These are phyloP conservation scores for Microcyclospora pomicola DNA, from an alignment of 2,329 filamentous ascomycete species.

Conservation along the genomic window DNA sequence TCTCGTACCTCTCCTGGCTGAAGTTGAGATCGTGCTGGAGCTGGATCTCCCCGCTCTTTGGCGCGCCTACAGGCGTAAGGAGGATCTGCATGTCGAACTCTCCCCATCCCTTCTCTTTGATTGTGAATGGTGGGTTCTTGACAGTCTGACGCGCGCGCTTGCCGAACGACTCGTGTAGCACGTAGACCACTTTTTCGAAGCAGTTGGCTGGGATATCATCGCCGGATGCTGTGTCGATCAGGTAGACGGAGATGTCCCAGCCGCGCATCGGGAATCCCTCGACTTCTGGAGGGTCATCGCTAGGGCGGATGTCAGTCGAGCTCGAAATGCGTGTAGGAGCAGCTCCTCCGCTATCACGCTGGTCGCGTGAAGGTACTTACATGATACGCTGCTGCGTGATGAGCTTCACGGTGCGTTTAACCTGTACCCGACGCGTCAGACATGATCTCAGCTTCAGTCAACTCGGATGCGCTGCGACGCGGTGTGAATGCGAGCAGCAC, in stretches of 20 bases:
- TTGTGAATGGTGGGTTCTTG: conserved; percentile 73
- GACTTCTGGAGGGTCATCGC: conserved; percentile 65
- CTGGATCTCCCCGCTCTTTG: conserved; percentile 70
- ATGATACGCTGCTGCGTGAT: conserved; percentile 82
- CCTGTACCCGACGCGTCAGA: conserved; percentile 28
- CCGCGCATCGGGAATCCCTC: conserved; percentile 84
- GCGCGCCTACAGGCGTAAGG: conserved; percentile 52
- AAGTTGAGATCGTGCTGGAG: conserved; percentile 91
- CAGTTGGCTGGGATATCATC: conserved; percentile 69
- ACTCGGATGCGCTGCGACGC: too few relatives aligned
- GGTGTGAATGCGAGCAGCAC: too few relatives aligned
- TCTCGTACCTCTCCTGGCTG: conserved; percentile 64
- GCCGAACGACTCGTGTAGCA: conserved; percentile 85
- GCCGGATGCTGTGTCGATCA: conserved; percentile 66
- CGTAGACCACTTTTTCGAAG: conserved; percentile 88
- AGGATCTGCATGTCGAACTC: conserved; percentile 93
- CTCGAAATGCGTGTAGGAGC: neutral
- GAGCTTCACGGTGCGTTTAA: conserved; percentile 81
- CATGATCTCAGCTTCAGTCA: neutral
- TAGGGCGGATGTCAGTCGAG: conserved; percentile 23
- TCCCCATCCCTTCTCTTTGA: conserved; percentile 92
- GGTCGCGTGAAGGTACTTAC: conserved; percentile 38
- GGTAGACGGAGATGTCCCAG: conserved; percentile 77
- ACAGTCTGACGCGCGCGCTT: conserved; percentile 68
- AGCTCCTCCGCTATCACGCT: conserved; percentile 1